Base-by-base conservation (phyloP, 352 stramenopile genomes). In the Thalassiosira mediterranea region DNA sequence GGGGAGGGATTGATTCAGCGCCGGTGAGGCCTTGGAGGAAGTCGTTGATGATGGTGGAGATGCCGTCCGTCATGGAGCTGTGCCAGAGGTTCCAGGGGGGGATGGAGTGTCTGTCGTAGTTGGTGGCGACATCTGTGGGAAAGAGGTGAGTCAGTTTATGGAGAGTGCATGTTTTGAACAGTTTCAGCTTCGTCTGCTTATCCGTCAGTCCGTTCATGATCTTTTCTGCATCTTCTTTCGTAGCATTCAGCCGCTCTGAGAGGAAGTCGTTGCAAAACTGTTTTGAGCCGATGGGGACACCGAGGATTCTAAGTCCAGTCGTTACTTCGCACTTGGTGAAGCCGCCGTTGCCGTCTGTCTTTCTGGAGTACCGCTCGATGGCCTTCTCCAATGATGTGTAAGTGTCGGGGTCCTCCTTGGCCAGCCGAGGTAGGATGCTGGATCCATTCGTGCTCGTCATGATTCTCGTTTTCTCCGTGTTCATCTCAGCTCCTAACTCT, bases 111-210 rank as follows among this genome's bases (percentile, higher is more conserved):
- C 48, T 0, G 11, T 3, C 13, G 11, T 2, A 5, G 2, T 32
- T 38, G 15, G 11, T 7, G 11, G 26, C 1, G 21, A 60, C 40
- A 19, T 70, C 60, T 13, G 26, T 11, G 1, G 60, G 2, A 26
- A 70, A 70, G 1, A 70, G 29, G 29, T 70, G 60, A 5, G 60
- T 70, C 13, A 70, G 1, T 25, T 60, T 70, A 29, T 70, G 44
- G 28, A 23, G 8, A 5, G 60, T 70, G 28, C 60, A 70, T 15
- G 13, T 8, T 10, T 48, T 29, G 29, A 60, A 70, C 11, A 70
- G 10, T 37, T 59, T 21, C 15, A 60, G n/a, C 1, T 26, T 38
- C 1, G 60, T 59, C 21, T 52, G 44, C 7, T 17, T 25, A 17
- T 17, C 21, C 44, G 8, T 17, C 4, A 52, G 19, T 5, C 44